These are phyloP conservation scores for Nakaseomyces delphensis DNA, from an alignment of 1,139 yeast species.

Conservation along the genomic window DNA sequence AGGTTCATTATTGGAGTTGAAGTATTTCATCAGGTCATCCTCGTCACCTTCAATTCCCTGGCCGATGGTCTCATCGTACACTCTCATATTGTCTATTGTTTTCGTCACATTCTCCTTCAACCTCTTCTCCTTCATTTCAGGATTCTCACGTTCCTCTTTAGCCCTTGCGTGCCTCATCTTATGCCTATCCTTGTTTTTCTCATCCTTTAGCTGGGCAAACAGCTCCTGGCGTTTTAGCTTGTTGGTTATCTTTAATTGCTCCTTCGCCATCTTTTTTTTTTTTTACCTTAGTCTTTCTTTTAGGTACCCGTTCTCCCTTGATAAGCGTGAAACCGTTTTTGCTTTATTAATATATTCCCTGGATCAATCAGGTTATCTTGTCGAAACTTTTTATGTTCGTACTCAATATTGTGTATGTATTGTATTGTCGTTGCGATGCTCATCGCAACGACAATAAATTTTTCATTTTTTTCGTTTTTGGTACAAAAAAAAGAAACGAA, in stretches of 20 bases:
- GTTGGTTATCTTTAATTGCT: conserved; percentile 44
- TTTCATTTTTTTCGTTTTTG: no score
- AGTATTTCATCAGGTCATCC: conserved; percentile 44
- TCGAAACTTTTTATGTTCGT: no score
- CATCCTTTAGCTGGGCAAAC: conserved; percentile 64
- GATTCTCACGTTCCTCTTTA: conserved; percentile 73
- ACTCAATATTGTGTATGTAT: no score
- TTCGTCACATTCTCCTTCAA: conserved; percentile 72
- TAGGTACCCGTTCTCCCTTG: no score
- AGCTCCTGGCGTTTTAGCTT: conserved; percentile 74
- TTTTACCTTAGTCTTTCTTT: neutral
- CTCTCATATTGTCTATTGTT: conserved; percentile 83
- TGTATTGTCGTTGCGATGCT: conserved; percentile 1
- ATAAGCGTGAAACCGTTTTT: no score
- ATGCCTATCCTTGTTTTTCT: conserved; percentile 69
- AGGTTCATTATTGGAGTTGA: conserved; percentile 24
- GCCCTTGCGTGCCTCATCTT: conserved; percentile 68
- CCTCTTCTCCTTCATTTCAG: conserved; percentile 72
- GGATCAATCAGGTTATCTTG: no score
- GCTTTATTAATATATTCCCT: no score
- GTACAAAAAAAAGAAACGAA: neutral
- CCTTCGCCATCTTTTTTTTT: conserved; percentile 17
- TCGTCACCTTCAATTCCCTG: conserved; percentile 58
- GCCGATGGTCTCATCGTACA: conserved; percentile 75
- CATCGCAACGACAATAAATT: conserved; percentile 5